Conservation (phyloP, 805 yeast genomes). For the Sugiyamaella americana region DNA sequence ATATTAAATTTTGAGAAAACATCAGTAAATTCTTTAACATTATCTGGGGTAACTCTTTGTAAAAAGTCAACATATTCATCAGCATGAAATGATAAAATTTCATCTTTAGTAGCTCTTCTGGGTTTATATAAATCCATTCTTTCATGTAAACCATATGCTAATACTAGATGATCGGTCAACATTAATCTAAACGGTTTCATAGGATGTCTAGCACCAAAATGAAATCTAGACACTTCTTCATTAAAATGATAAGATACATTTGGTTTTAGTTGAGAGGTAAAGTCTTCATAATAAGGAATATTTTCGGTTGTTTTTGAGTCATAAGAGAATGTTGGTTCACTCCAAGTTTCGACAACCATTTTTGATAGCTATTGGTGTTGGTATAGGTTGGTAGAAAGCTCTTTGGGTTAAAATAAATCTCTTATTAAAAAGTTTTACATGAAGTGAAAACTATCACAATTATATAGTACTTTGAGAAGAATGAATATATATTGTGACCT, state of each 20-base stretch:
- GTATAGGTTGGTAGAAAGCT: no score
- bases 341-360: slow-evolving; percentile 23
- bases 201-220: slow-evolving; percentile 93
- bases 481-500: no score
- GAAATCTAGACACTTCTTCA: slow-evolving; percentile 72
- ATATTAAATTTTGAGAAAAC: slow-evolving; percentile 70
- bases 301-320: slow-evolving; percentile 39
- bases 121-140: slow-evolving; percentile 87
- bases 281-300: slow-evolving; percentile 44
- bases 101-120: slow-evolving; percentile 72
- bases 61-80: slow-evolving; percentile 80
- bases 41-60: slow-evolving; percentile 70
- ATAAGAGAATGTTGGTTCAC: slow-evolving; percentile 35
- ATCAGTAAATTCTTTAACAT: slow-evolving; percentile 44
- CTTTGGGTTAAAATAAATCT: no score
- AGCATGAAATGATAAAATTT: slow-evolving; percentile 75
- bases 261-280: slow-evolving; percentile 30
- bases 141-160: slow-evolving; percentile 77
- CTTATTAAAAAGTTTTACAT: no score
- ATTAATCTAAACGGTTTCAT: slow-evolving; percentile 94
- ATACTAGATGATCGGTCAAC: slow-evolving; percentile 88
- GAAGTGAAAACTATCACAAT: no score
- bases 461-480: no score
- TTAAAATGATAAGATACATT: slow-evolving; percentile 82
- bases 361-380: no score